Percentiles rank a stretch among this genome's conserved stretches.
phyloP scores from a whole-genome alignment of 768 basidiomycete species.

The Pisolithus sp. region DNA sequence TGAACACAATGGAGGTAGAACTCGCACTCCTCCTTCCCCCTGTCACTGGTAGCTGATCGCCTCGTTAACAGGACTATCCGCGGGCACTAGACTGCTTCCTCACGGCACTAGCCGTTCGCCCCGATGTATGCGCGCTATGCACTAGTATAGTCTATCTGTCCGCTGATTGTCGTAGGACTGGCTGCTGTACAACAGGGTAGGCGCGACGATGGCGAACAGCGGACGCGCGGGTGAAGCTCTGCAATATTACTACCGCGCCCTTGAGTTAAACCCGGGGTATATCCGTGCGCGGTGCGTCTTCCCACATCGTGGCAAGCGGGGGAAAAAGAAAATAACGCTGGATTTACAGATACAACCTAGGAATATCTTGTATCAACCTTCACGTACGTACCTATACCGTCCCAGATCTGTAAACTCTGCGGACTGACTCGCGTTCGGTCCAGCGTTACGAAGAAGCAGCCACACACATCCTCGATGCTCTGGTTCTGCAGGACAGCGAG shows the following conservation, averaged over 20 bases:
- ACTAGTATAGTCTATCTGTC: background rate
- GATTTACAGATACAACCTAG: constrained; percentile 76
- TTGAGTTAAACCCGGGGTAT: constrained; percentile 84
- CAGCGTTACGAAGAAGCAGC: constrained; percentile 85
- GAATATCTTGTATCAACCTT: constrained; percentile 87
- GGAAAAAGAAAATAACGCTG: background rate
- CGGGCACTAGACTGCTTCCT: constrained; percentile 94
- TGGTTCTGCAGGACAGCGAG: constrained; percentile 85
- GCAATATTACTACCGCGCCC: constrained; percentile 77
- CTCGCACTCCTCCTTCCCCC: constrained; percentile 9
- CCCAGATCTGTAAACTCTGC: constrained; percentile 1
- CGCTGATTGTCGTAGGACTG: constrained; percentile 56
- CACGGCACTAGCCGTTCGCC: constrained; percentile 80
- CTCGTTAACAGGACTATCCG: constrained; percentile 61
- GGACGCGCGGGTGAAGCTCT: constrained; percentile 76
- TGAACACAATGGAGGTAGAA: constrained; percentile 89
- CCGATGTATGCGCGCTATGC: constrained; percentile 53
- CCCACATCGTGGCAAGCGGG: background rate
- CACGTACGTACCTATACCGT: constrained; percentile 41
- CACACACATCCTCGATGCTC: constrained; percentile 80
- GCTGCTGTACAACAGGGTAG: constrained; percentile 88
- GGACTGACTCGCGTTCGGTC: background rate
- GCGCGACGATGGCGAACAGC: constrained; percentile 91
- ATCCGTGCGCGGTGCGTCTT: constrained; percentile 70
- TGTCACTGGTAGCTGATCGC: background rate